Percentiles rank a stretch among this genome's conserved stretches.
These are phyloP conservation scores for Sporothrix dimorphospora DNA, from an alignment of 2,329 filamentous ascomycete species.

Conservation along the genomic window DNA sequence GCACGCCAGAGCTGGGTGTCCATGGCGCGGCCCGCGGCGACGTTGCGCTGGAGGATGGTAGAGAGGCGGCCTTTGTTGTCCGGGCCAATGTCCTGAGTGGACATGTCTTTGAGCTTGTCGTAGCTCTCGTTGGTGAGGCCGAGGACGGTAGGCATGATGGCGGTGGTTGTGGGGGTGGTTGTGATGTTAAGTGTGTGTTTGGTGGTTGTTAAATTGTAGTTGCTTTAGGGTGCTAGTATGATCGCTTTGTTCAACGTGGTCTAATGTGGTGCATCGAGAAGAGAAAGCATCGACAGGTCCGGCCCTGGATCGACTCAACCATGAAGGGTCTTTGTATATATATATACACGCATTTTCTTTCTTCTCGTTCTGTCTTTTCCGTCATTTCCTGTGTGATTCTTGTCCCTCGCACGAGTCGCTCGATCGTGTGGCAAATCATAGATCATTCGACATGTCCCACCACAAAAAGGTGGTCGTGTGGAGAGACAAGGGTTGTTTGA, in stretches of 20 bases:
- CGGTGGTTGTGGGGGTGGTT: neutral
- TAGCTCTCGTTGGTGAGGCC: slow-evolving; percentile 40
- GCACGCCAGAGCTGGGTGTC: slow-evolving; percentile 47
- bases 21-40: slow-evolving; percentile 43
- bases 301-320: neutral
- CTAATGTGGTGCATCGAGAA: neutral
- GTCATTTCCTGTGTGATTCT: neutral
- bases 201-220: no score
- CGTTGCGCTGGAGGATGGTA: slow-evolving; percentile 47
- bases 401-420: neutral
- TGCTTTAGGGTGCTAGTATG: no score
- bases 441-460: slow-evolving; percentile 8
- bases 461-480: slow-evolving; percentile 5
- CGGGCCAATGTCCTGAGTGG: slow-evolving; percentile 31
- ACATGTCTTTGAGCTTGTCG: slow-evolving; percentile 23
- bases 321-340: slow-evolving; percentile 1
- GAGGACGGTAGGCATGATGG: slow-evolving; percentile 41
- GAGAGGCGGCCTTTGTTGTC: slow-evolving; percentile 41
- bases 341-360: neutral
- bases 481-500: neutral
- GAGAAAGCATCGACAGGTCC: slow-evolving; percentile 17
- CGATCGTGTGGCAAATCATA: slow-evolving; percentile 19
- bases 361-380: neutral
- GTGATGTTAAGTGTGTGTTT: neutral
- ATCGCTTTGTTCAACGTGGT: slow-evolving; percentile 1